phyloP scores from a whole-genome alignment of 345 rosid species.

The Gossypium herbaceum region DNA sequence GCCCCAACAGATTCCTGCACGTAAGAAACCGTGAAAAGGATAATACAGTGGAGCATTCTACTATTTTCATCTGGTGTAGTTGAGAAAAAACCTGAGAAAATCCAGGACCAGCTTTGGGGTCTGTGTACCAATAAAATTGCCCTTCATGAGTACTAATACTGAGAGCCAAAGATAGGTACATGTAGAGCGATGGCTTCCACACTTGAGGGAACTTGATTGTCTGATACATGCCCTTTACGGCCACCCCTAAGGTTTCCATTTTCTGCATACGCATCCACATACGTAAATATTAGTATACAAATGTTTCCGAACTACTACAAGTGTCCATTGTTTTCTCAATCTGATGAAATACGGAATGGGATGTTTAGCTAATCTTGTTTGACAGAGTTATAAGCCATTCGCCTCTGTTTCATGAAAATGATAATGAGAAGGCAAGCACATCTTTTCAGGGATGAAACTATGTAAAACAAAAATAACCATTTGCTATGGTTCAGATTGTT shows the following conservation, averaged over 20 bases:
- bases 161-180: slow-evolving; percentile 71
- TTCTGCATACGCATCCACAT: slow-evolving; percentile 28
- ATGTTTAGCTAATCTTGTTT: background rate
- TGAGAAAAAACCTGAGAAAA: slow-evolving; percentile 59
- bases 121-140: slow-evolving; percentile 80
- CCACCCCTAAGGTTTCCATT: slow-evolving; percentile 38
- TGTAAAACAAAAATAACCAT: too few relatives aligned
- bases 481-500: too few relatives aligned
- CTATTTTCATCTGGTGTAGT: background rate
- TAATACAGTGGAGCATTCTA: background rate
- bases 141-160: slow-evolving; percentile 81
- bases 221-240: slow-evolving; percentile 47
- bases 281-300: too few relatives aligned
- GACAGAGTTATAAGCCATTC: too few relatives aligned
- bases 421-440: too few relatives aligned
- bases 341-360: background rate
- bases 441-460: too few relatives aligned
- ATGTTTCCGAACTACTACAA: background rate
- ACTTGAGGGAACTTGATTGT: slow-evolving; percentile 69
- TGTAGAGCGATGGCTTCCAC: slow-evolving; percentile 83
- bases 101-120: slow-evolving; percentile 71
- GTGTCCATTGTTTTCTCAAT: background rate
- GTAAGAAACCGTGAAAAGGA: background rate
- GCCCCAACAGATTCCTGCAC: slow-evolving; percentile 64
- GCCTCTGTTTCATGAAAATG: too few relatives aligned